phyloP scores from a whole-genome alignment of 2,329 filamentous ascomycete genomes.

The Epicoccum nigrum region DNA sequence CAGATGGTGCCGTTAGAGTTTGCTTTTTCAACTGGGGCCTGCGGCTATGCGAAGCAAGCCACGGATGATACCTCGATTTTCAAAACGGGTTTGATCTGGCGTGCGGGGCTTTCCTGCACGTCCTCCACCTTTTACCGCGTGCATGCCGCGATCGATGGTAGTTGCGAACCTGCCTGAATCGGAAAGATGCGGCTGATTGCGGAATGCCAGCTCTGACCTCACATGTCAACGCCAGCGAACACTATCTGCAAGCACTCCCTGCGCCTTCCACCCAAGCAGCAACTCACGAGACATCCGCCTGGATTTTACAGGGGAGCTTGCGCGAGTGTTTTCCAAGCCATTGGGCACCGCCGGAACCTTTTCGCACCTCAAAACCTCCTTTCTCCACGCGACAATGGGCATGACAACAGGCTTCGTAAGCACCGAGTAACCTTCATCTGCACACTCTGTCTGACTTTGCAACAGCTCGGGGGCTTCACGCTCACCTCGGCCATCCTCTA shows the following conservation, averaged over 20 bases:
- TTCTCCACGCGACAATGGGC: slow-evolving; percentile 49
- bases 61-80: slow-evolving; percentile 30
- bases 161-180: slow-evolving; percentile 3
- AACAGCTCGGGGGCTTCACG: slow-evolving; percentile 57
- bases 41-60: slow-evolving; percentile 19
- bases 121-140: no score
- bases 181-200: slow-evolving; percentile 14
- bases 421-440: background rate
- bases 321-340: background rate
- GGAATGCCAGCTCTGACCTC: slow-evolving; percentile 13
- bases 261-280: background rate
- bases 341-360: slow-evolving; percentile 3
- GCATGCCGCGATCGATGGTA: background rate
- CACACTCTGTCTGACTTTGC: slow-evolving; percentile 10
- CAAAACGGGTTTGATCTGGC: no score
- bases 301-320: background rate
- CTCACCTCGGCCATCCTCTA: slow-evolving; percentile 54
- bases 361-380: background rate
- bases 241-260: background rate
- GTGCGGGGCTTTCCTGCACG: no score
- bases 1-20: slow-evolving; percentile 25
- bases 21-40: slow-evolving; percentile 20
- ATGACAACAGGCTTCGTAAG: slow-evolving; percentile 60
- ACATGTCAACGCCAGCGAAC: slow-evolving; percentile 11
- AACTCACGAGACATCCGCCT: no score